These are phyloP conservation scores for Acmispon strigosus DNA, from an alignment of 306 rosid genomes.

Conservation along the genomic window DNA sequence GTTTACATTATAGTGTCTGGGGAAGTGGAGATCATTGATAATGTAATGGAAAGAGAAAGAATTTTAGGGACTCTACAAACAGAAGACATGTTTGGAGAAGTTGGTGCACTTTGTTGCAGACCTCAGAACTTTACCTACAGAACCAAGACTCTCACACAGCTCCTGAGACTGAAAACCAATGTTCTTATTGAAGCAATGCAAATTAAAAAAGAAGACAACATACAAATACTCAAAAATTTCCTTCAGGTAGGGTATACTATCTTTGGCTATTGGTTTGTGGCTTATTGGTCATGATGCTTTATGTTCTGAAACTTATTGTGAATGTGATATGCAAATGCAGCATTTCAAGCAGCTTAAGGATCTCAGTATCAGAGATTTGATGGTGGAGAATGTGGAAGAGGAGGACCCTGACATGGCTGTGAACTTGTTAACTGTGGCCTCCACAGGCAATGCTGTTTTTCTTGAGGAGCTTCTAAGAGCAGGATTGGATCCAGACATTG, in stretches of 20 bases:
- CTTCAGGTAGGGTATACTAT: conserved; percentile 42
- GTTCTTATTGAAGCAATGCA: conserved; percentile 58
- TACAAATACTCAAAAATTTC: conserved; percentile 54
- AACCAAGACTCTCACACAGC: conserved; percentile 83
- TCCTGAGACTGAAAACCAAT: conserved; percentile 65
- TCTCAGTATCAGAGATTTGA: conserved; percentile 35
- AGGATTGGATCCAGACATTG: conserved; percentile 68
- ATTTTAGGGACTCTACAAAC: conserved; percentile 50
- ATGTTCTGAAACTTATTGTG: neutral
- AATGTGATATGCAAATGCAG: conserved; percentile 33
- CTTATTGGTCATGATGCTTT: neutral
- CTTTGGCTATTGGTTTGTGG: neutral
- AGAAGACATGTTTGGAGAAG: conserved; percentile 81
- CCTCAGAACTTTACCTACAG: conserved; percentile 65
- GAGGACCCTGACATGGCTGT: conserved; percentile 42
- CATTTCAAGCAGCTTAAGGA: conserved; percentile 60
- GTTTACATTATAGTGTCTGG: conserved; percentile 86
- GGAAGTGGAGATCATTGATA: conserved; percentile 66
- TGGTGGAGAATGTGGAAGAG: conserved; percentile 44
- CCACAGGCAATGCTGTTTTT: conserved; percentile 62
- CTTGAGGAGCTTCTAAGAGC: conserved; percentile 79
- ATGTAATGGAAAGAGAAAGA: conserved; percentile 45
- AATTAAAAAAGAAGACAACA: conserved; percentile 44
- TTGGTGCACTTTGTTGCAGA: conserved; percentile 60
- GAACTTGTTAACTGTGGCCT: conserved; percentile 49